Conservation (phyloP, 352 stramenopile genomes). For the Blastocystis sp. region DNA sequence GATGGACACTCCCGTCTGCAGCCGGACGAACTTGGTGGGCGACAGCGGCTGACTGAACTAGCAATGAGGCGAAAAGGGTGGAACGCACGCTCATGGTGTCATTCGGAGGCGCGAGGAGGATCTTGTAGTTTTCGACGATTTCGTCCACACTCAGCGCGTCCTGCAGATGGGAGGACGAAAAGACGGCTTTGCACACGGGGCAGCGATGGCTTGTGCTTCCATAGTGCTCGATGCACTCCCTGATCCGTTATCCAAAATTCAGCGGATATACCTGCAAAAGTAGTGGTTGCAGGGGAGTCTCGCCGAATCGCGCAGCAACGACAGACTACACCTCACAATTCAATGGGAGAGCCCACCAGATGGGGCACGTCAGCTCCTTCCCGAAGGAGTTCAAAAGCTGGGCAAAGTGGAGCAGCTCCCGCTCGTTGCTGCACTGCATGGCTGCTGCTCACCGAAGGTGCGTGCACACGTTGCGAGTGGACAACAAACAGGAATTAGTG, state of each 20-base stretch:
- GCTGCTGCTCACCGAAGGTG: not conserved
- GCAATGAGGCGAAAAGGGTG: not conserved
- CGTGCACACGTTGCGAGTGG: not conserved
- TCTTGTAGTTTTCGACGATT: not conserved
- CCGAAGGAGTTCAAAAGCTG: not conserved
- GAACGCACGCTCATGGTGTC: not conserved
- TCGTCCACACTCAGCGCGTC: not conserved
- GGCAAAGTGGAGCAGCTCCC: not conserved
- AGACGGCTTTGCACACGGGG: slow-evolving; percentile 1
- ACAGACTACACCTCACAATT: not conserved
- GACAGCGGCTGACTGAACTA: slow-evolving; percentile 34
- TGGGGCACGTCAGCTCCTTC: slow-evolving; percentile 55
- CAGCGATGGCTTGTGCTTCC: not conserved
- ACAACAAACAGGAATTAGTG: slow-evolving; percentile 67
- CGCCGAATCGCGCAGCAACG: not conserved
- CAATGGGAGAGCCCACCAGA: slow-evolving; percentile 1
- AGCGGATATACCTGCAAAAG: slow-evolving; percentile 35
- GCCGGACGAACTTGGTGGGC: not conserved
- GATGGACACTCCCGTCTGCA: not conserved
- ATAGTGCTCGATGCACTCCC: slow-evolving; percentile 33
- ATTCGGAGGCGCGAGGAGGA: not conserved
- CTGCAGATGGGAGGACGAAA: not conserved
- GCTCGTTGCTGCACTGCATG: not conserved
- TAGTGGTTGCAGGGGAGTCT: slow-evolving; percentile 60
- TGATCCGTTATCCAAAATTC: not conserved